Conservation (phyloP, 768 basidiomycete species). For the Astraeus odoratus region DNA sequence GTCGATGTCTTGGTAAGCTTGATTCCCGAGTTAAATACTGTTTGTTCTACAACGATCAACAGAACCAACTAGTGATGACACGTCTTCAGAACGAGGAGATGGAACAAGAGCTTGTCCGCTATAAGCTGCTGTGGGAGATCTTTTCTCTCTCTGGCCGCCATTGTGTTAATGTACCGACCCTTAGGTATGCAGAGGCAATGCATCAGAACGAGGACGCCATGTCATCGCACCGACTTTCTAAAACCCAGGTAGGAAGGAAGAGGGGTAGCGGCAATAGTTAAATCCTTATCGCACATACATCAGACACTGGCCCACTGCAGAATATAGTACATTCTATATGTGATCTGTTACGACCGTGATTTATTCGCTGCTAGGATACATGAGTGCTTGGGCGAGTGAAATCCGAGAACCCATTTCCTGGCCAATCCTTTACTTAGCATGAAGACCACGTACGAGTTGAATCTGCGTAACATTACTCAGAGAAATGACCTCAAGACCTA, state of each 20-base stretch:
- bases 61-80: conserved; percentile 89
- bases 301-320: too few species aligned
- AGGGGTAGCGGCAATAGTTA: conserved; percentile 14
- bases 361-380: too few species aligned
- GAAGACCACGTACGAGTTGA: conserved; percentile 32
- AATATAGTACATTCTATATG: too few species aligned
- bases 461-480: conserved; percentile 30
- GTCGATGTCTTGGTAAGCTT: conserved; percentile 59
- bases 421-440: conserved; percentile 7
- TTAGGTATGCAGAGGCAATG: conserved; percentile 65
- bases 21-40: neutral
- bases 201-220: conserved; percentile 69
- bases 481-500: neutral
- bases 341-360: too few species aligned
- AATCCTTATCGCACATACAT: conserved; percentile 3
- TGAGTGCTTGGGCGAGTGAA: too few species aligned
- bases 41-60: conserved; percentile 14
- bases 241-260: conserved; percentile 7
- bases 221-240: conserved; percentile 56
- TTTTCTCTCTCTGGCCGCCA: neutral
- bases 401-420: too few species aligned
- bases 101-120: conserved; percentile 89
- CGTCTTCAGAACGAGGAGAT: conserved; percentile 88
- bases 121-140: conserved; percentile 71
- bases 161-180: neutral